phyloP scores from a whole-genome alignment of 257 asterid genomes.

The Fraxinus pennsylvanica region DNA sequence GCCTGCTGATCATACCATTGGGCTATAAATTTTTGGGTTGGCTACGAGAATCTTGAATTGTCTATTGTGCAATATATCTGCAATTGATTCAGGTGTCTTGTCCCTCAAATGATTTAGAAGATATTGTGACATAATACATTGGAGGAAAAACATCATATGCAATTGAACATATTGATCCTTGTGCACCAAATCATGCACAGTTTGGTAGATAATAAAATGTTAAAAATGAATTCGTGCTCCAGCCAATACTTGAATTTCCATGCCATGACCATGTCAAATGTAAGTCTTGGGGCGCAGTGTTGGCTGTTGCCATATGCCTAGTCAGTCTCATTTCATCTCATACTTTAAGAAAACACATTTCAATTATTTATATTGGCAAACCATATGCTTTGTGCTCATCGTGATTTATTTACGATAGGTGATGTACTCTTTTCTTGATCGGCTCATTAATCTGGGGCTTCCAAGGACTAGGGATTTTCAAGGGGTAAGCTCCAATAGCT shows the following conservation, averaged over 20 bases:
- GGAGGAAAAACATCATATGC: neutral
- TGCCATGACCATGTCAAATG: neutral
- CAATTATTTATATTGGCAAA: neutral
- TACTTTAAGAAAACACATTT: neutral
- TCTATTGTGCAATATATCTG: neutral
- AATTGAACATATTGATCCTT: neutral
- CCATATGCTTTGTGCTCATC: slow-evolving; percentile 2
- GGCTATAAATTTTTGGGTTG: neutral
- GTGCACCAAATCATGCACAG: neutral
- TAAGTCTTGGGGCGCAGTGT: neutral
- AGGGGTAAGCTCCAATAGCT: slow-evolving; percentile 86
- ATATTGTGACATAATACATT: too few relatives aligned
- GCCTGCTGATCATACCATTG: neutral
- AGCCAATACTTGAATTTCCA: neutral
- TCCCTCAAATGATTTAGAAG: neutral
- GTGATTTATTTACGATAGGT: slow-evolving; percentile 48
- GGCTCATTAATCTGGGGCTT: slow-evolving; percentile 89
- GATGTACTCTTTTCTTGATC: slow-evolving; percentile 87
- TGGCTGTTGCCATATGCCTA: neutral
- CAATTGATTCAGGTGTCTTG: neutral
- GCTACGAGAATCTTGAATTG: neutral
- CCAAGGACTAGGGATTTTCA: slow-evolving; percentile 93
- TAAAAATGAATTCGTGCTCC: neutral
- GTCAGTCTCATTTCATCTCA: neutral
- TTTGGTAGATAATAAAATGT: neutral